phyloP scores from a whole-genome alignment of 1,139 yeast genomes.

The Hyphopichia khmerensis region DNA sequence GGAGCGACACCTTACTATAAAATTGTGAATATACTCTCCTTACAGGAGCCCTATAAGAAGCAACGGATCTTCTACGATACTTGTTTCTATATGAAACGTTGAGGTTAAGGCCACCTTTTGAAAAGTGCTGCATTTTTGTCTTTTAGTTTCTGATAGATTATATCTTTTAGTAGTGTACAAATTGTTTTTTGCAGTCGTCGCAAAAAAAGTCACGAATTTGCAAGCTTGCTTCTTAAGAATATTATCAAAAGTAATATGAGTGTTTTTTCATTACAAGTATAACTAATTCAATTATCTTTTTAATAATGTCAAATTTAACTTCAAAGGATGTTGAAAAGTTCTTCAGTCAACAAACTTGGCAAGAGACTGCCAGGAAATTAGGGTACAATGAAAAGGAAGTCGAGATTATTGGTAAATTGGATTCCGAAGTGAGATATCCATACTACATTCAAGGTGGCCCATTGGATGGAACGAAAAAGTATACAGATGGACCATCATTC shows the following conservation, averaged over 20 bases:
- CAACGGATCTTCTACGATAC: too few species aligned
- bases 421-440: constrained; percentile 1
- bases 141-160: too few species aligned
- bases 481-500: not conserved
- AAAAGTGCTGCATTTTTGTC: constrained; percentile 33
- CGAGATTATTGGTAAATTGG: not conserved
- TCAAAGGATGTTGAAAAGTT: not conserved
- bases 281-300: too few species aligned
- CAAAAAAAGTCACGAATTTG: constrained; percentile 18
- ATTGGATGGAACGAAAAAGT: constrained; percentile 1
- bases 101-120: too few species aligned
- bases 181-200: not conserved
- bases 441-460: constrained; percentile 1
- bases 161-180: not conserved
- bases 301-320: not conserved
- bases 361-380: not conserved
- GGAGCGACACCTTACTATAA: too few species aligned
- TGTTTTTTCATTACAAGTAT: not conserved
- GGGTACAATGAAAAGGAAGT: constrained; percentile 1
- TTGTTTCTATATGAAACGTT: too few species aligned
- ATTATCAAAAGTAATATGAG: too few species aligned
- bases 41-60: too few species aligned
- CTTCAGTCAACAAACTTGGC: not conserved
- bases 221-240: not conserved
- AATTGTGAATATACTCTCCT: too few species aligned